Percentiles rank a stretch among this genome's conserved stretches.
These are phyloP conservation scores for Neurospora sp. DNA, from an alignment of 495 filamentous ascomycete genomes.

Conservation along the genomic window DNA sequence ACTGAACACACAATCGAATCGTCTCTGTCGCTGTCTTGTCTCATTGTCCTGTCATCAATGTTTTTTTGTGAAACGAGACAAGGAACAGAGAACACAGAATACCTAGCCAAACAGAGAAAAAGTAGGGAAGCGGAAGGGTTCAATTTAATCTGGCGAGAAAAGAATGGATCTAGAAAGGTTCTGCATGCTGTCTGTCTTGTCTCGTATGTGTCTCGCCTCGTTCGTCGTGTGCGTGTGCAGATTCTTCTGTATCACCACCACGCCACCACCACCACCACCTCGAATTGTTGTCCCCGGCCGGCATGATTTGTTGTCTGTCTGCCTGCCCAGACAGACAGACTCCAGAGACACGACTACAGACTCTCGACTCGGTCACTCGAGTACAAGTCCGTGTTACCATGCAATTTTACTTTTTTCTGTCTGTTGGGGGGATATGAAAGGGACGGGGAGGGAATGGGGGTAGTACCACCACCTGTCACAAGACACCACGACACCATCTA, in stretches of 20 bases:
- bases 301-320: no score
- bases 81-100: not conserved
- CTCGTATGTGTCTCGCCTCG: not conserved
- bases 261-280: not conserved
- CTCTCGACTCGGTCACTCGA: not conserved
- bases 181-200: not conserved
- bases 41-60: not conserved
- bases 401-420: not conserved
- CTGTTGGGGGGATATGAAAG: not conserved
- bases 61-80: not conserved
- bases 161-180: not conserved
- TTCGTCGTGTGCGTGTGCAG: not conserved
- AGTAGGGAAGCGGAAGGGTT: not conserved
- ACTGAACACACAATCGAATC: not conserved
- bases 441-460: not conserved
- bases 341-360: not conserved
- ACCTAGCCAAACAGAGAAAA: not conserved
- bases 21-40: not conserved
- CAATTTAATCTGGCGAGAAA: not conserved
- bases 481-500: not conserved
- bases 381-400: not conserved
- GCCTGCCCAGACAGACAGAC: not conserved
- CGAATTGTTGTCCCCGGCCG: not conserved
- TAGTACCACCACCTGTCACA: not conserved
- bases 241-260: not conserved